phyloP scores from a whole-genome alignment of 169 alveolate genomes.

The Perkinsus olseni region DNA sequence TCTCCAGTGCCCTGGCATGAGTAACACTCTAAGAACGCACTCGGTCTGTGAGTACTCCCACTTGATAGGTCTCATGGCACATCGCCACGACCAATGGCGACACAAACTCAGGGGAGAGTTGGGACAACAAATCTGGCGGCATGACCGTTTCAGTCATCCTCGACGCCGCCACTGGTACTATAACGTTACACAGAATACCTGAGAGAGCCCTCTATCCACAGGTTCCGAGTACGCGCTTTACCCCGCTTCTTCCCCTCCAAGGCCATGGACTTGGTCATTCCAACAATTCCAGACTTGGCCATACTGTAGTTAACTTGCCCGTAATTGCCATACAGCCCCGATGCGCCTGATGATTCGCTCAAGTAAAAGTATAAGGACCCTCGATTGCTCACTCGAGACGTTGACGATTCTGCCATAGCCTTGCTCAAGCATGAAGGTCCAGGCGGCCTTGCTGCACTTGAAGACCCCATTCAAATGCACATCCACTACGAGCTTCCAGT shows the following conservation, averaged over 20 bases:
- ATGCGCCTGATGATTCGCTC: slow-evolving; percentile 28
- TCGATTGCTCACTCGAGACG: slow-evolving; percentile 9
- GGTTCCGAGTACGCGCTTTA: too few relatives aligned
- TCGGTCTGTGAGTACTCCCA: neutral
- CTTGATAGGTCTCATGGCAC: slow-evolving; percentile 52
- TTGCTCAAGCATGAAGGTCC: slow-evolving; percentile 71
- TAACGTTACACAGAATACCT: slow-evolving; percentile 9
- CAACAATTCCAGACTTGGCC: slow-evolving; percentile 40
- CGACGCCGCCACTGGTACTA: slow-evolving; percentile 8
- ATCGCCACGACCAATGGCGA: slow-evolving; percentile 69
- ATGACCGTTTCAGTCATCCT: slow-evolving; percentile 44
- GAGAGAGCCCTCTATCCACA: slow-evolving; percentile 25
- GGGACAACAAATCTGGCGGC: slow-evolving; percentile 49
- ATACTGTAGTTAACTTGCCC: slow-evolving; percentile 49
- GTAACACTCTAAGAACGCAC: neutral
- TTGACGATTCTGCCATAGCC: slow-evolving; percentile 71
- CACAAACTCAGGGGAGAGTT: slow-evolving; percentile 62
- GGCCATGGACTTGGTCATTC: slow-evolving; percentile 32
- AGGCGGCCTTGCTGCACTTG: slow-evolving; percentile 72
- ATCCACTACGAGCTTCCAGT: slow-evolving; percentile 61
- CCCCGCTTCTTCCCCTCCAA: slow-evolving; percentile 30
- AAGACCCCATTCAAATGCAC: slow-evolving; percentile 69
- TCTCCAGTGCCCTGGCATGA: slow-evolving; percentile 18
- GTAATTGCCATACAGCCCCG: slow-evolving; percentile 54
- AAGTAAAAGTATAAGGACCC: too few relatives aligned